phyloP scores from a whole-genome alignment of 371 early-diverging fungal species.

The Lichtheimia ornata region DNA sequence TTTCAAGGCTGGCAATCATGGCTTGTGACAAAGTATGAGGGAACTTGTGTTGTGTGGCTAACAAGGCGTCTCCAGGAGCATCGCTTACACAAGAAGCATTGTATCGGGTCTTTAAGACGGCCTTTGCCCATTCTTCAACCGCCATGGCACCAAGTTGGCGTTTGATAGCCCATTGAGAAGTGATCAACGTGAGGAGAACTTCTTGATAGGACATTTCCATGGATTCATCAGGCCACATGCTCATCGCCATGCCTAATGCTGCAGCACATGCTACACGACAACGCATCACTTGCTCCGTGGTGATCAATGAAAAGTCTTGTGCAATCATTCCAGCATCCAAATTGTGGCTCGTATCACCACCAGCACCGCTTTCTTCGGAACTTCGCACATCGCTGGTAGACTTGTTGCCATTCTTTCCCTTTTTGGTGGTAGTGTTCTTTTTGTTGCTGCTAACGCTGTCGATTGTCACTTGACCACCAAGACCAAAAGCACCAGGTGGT shows the following conservation, averaged over 20 bases:
- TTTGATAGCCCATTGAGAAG: constrained; percentile 81
- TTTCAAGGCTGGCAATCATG: constrained; percentile 56
- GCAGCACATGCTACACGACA: constrained; percentile 80
- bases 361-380: constrained; percentile 1
- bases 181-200: constrained; percentile 49
- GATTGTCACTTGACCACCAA: constrained; percentile 26
- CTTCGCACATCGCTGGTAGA: constrained; percentile 12
- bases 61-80: constrained; percentile 42
- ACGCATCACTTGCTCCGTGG: constrained; percentile 74
- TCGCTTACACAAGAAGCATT: constrained; percentile 45
- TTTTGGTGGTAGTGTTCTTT: constrained; percentile 8
- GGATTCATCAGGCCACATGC: constrained; percentile 63
- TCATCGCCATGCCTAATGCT: constrained; percentile 80
- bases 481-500: constrained; percentile 53
- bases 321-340: constrained; percentile 90
- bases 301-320: constrained; percentile 87
- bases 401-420: constrained; percentile 21
- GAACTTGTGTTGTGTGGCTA: constrained; percentile 48
- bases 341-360: constrained; percentile 53
- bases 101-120: constrained; percentile 43
- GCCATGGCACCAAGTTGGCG: constrained; percentile 79
- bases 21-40: constrained; percentile 53
- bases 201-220: constrained; percentile 56
- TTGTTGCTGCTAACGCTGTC: constrained; percentile 7
- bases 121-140: constrained; percentile 82